Evolutionary conservation across 1,284 basidiomycete genomes (phyloP).

Genomic region (Peniophora sp.): DNA sequence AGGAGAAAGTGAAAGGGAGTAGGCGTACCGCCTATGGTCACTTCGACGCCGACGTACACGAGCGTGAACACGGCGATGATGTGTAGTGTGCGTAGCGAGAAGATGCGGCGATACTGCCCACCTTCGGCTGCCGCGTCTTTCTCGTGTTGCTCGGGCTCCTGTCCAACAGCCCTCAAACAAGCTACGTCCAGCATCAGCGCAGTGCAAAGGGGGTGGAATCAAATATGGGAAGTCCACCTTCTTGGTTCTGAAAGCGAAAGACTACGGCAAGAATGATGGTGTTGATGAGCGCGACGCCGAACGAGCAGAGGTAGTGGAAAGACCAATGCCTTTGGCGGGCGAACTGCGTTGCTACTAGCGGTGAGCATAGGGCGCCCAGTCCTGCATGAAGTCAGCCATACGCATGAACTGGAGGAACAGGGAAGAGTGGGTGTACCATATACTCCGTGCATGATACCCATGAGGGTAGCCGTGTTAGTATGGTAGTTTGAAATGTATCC

Average conservation of each 20-base stretch:
- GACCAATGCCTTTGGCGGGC: constrained; percentile 44
- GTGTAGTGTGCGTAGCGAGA: constrained; percentile 28
- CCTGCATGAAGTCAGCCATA: constrained; percentile 24
- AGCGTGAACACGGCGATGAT: constrained; percentile 36
- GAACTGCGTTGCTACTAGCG: constrained; percentile 60
- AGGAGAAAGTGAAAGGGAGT: not conserved
- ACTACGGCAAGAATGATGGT: constrained; percentile 32
- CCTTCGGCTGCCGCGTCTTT: constrained; percentile 11
- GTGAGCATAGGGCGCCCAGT: constrained; percentile 40
- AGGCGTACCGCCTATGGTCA: constrained; percentile 33
- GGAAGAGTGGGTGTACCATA: constrained; percentile 15
- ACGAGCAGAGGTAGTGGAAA: constrained; percentile 56
- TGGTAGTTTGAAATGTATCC: constrained; percentile 44
- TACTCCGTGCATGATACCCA: constrained; percentile 56
- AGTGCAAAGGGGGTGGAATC: not conserved
- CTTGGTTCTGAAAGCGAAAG: constrained; percentile 49
- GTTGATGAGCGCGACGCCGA: constrained; percentile 46
- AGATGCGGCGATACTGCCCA: constrained; percentile 31
- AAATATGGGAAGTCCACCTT: constrained; percentile 26
- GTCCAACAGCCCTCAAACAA: constrained; percentile 26
- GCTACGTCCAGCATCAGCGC: constrained; percentile 13
- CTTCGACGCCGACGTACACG: constrained; percentile 40
- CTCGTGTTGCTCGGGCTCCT: constrained; percentile 12
- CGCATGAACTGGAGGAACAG: not conserved
- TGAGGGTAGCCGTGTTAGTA: constrained; percentile 38